phyloP scores from a whole-genome alignment of 371 early-diverging fungal genomes.

The Rhizopus stolonifer region DNA sequence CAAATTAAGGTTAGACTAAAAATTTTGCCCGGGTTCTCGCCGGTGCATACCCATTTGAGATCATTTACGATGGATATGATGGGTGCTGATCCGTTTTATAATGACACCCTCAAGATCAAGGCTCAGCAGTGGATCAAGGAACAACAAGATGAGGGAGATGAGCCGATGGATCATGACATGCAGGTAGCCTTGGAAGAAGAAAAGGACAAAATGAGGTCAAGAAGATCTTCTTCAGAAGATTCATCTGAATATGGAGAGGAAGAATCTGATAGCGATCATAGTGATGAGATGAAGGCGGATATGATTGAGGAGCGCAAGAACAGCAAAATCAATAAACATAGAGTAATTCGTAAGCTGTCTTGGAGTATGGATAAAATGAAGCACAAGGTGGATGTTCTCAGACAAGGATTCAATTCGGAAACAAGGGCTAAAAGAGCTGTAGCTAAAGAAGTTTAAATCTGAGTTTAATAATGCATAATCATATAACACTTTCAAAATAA shows the following conservation, averaged over 20 bases:
- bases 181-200: constrained; percentile 17
- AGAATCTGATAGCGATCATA: constrained; percentile 11
- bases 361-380: constrained; percentile 39
- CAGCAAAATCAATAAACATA: constrained; percentile 28
- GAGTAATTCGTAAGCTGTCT: constrained; percentile 33
- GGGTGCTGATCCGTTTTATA: constrained; percentile 40
- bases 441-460: constrained; percentile 33
- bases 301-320: constrained; percentile 23
- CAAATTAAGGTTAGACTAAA: constrained; percentile 26
- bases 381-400: constrained; percentile 30
- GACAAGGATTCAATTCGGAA: constrained; percentile 46
- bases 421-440: constrained; percentile 31
- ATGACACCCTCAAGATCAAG: constrained; percentile 25
- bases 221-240: constrained; percentile 5
- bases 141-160: constrained; percentile 8
- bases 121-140: constrained; percentile 37
- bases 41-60: constrained; percentile 36
- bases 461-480: too few relatives aligned
- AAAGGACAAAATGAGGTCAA: constrained; percentile 2
- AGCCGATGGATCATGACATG: constrained; percentile 13
- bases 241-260: constrained; percentile 36
- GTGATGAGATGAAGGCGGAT: constrained; percentile 20
- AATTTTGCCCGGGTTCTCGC: constrained; percentile 41
- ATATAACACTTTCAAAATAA: too few relatives aligned
- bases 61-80: constrained; percentile 36